Evolutionary conservation across 2,329 filamentous ascomycete species (phyloP), one percentile per base, ranked within the genome.

Genomic region (Paraphaeosphaeria minitans): DNA sequence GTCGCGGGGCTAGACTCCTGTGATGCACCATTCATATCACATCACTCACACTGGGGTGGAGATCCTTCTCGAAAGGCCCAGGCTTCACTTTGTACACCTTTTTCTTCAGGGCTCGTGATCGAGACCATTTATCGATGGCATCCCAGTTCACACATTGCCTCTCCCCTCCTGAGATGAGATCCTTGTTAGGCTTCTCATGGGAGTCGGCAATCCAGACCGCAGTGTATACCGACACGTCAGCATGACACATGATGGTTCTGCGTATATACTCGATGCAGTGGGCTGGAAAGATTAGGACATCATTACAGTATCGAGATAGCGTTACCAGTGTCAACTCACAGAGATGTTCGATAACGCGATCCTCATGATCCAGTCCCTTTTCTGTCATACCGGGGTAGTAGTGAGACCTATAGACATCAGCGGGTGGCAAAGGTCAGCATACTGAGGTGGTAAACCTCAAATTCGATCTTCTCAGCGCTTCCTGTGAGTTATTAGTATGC

Each of bases 371-470:
- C 7, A 50, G 19, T 10, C 47, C 47, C 19, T 14, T 29, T 21
- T 19, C 47, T 24, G 55, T 56, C 48, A 56, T 56, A 24, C 52
- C 41, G 14, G 55, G 12, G 22, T 52, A 56, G 22, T 56, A 56
- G 24, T 42, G 42, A 29, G 31, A 19, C 13, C 27, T 46, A 12
- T 16, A 29, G n/a, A 46, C 27, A 13, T 46, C n/a, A 27, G 22
- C 29, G 2, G 5, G 22, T 7, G 9, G 22, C 13, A n/a, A 3
- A 12, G 13, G 27, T 46, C 10, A 29, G 22, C 5, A 22, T 21
- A 12, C 4, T 4, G 43, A 16, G 43, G 19, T 22, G 3, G 19
- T 19, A 1, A 43, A 49, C 35, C 54, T 49, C 35, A 56, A 35
- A 3, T 13, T 35, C 12, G 47, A 50, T 37, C 29, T 33, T 14